phyloP scores from a whole-genome alignment of 1,139 yeast genomes.

The Blastobotrys aristatus region DNA sequence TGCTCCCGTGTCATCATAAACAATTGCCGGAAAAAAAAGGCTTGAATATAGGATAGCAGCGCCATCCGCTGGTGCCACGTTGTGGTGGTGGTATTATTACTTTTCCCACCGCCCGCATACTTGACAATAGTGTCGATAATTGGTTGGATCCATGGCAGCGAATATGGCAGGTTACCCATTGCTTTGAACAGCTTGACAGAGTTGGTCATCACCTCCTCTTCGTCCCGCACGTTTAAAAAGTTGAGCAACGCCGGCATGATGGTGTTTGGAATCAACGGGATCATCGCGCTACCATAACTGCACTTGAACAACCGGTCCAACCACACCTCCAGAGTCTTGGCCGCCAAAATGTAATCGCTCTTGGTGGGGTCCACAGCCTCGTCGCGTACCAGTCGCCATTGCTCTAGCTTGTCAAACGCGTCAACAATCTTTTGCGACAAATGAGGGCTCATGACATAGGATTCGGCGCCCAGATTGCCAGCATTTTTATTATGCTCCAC shows the following conservation, averaged over 20 bases:
- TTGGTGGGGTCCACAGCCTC: conserved; percentile 28
- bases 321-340: conserved; percentile 33
- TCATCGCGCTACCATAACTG: conserved; percentile 26
- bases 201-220: conserved; percentile 62
- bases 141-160: conserved; percentile 40
- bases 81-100: conserved; percentile 28
- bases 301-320: conserved; percentile 24
- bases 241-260: conserved; percentile 69
- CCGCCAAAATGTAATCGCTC: conserved; percentile 36
- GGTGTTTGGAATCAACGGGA: conserved; percentile 36
- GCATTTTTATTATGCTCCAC: conserved; percentile 37
- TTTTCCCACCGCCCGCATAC: conserved; percentile 37
- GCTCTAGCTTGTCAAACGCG: conserved; percentile 44
- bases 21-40: conserved; percentile 68
- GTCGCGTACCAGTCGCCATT: conserved; percentile 37
- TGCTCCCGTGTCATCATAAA: conserved; percentile 50
- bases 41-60: conserved; percentile 66
- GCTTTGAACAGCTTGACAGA: conserved; percentile 51
- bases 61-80: conserved; percentile 67
- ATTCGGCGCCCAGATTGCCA: conserved; percentile 35
- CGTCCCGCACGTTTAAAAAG: conserved; percentile 70
- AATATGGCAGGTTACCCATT: conserved; percentile 57
- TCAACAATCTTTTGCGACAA: conserved; percentile 32
- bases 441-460: conserved; percentile 29
- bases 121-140: conserved; percentile 50